Base-by-base conservation (phyloP, 208 protist genomes). In the Trypanosoma melophagium region DNA sequence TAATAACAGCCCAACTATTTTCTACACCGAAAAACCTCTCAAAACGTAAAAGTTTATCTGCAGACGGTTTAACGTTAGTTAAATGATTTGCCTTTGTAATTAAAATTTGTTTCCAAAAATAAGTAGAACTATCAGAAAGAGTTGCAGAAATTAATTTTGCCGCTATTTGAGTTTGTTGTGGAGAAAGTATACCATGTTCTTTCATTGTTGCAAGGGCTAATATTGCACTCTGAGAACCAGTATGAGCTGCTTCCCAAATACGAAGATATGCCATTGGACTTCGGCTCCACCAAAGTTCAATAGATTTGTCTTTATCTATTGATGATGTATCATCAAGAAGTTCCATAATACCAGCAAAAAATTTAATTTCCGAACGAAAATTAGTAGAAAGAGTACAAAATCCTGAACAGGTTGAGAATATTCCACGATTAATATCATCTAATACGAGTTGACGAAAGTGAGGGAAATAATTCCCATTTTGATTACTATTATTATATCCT, bases 131-230 rank as follows among this genome's bases (percentile, higher is more conserved):
- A 8, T 66, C 42, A 4, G 51, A 22, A 66, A 89, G 80, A 1
- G 81, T 76, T 5, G 22, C 53, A 44, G 70, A 59, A 4, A 95
- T 63, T 38, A 92, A 60, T 21, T 52, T 52, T 31, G 75, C 49
- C 12, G 85, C 63, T 2, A 69, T 70, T 71, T 81, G 83, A 54
- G 42, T 44, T 50, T 86, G 77, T 59, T 86, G 81, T 1, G 67
- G 64, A 14, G 70, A 24, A 17, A 83, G 69, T 9, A 95, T 80
- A 31, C 90, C 87, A 49, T 92, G 79, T 53, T 90, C 84, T 21
- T 77, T 71, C 44, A 92, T 70, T 2, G 84, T 90, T 8, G 84
- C 80, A 21, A 93, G 54, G 0, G 84, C 69, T 12, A 75, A 74
- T 2, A 78, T 74, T 2, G 90, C 90, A 53, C 77, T 76, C 24